Evolutionary conservation across 2,329 filamentous ascomycete genomes (phyloP), one percentile per base, ranked within the genome.

Genomic region (Penicillium sp.): DNA sequence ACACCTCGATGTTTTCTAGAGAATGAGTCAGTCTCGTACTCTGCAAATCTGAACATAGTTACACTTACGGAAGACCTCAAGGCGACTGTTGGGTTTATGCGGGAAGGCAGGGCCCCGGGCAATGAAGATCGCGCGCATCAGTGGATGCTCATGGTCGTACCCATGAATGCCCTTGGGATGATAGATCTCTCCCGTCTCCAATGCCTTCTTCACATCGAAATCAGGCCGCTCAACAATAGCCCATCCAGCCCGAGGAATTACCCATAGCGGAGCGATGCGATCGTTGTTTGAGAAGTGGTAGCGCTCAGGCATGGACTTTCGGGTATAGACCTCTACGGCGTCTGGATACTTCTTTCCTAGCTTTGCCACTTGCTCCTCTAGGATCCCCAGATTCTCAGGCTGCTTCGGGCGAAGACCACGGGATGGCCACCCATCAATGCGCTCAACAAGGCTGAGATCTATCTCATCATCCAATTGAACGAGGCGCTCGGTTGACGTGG

Each of bases 111-210:
- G 95, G 0, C 95, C 95, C 40, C 91, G 83, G 1, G 95, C 95
- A 50, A 98, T 83, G 69, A 99, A 99, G 44, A 99, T 96, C 0
- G 95, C 94, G 40, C 95, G 83, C 95, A 99, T 99, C 46, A 99
- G 81, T 0, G 94, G 93, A 72, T 99, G 89, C 69, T 96, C 89
- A 69, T 96, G 89, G 72, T 99, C 95, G 72, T 98, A 99, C 1
- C 95, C 95, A 71, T 99, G 95, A 2, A 99, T 79, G 2, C 95
- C 95, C 31, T 84, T 85, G 0, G 95, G 95, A 65, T 89, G 84
- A 70, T 97, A 99, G 0, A 86, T 80, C 13, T 85, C 73, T 0
- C 85, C 86, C 13, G 86, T 86, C 55, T 83, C 81, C 61, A 87
- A 82, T 0, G 85, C 91, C 50, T 89, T 82, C 43, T 84, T 80